Percentiles rank a stretch among this genome's conserved stretches.
Evolutionary conservation across 2,329 filamentous ascomycete species (phyloP).

Genomic region (Ilyonectria robusta): DNA sequence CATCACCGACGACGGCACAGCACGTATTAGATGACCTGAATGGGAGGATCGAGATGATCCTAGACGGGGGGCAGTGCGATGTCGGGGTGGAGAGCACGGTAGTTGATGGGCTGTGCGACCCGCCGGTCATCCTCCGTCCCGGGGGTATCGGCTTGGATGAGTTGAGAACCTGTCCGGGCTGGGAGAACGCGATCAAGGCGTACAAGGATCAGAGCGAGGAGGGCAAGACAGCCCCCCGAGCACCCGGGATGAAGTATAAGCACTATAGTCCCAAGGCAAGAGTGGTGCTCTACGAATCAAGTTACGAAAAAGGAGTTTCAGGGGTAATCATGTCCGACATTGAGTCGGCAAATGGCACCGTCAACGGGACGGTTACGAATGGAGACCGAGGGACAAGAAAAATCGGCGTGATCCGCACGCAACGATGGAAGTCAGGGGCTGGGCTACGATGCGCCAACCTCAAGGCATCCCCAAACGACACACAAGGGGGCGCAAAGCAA

Average conservation of each 20-base stretch:
- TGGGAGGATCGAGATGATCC: constrained; percentile 85
- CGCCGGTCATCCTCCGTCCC: constrained; percentile 86
- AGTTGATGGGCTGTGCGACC: constrained; percentile 87
- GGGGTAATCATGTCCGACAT: constrained; percentile 57
- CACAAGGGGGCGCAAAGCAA: constrained; percentile 43
- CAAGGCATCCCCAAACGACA: constrained; percentile 26
- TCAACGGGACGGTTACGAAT: constrained; percentile 43
- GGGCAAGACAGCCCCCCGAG: constrained; percentile 77
- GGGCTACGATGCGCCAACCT: constrained; percentile 55
- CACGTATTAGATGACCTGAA: constrained; percentile 90
- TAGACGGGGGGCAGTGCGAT: constrained; percentile 88
- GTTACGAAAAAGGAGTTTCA: constrained; percentile 51
- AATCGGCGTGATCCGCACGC: constrained; percentile 70
- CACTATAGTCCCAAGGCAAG: constrained; percentile 94
- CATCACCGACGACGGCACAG: constrained; percentile 89
- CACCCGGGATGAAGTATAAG: constrained; percentile 99
- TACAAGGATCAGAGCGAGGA: constrained; percentile 84
- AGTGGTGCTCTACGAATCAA: constrained; percentile 84
- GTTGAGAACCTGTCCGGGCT: constrained; percentile 80
- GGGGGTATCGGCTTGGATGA: constrained; percentile 90
- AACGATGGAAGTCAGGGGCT: constrained; percentile 64
- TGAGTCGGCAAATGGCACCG: constrained; percentile 38
- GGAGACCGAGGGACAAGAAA: constrained; percentile 40
- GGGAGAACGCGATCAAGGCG: constrained; percentile 82
- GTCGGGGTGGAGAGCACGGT: constrained; percentile 98